Evolutionary conservation across 2,329 filamentous ascomycete species (phyloP).

Genomic region (Phaeomoniella chlamydospora): DNA sequence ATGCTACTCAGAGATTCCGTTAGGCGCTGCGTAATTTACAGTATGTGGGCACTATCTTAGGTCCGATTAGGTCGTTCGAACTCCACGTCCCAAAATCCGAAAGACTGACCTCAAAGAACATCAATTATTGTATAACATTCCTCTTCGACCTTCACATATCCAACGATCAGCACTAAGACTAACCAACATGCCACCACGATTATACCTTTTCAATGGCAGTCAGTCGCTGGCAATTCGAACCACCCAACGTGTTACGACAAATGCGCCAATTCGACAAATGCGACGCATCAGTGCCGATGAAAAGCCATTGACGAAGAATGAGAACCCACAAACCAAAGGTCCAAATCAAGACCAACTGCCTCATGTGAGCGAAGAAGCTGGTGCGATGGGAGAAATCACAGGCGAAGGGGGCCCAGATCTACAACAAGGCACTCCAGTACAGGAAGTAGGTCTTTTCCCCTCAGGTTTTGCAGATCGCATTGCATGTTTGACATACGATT

Average conservation of each 20-base stretch:
- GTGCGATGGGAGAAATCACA: slow-evolving; percentile 42
- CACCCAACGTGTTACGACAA: slow-evolving; percentile 12
- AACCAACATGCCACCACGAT: slow-evolving; percentile 41
- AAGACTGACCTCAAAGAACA: no score
- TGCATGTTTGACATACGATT: slow-evolving; percentile 5
- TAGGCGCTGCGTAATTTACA: no score
- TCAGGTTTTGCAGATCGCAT: no score
- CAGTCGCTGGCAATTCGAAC: slow-evolving; percentile 11
- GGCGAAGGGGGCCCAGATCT: slow-evolving; percentile 46
- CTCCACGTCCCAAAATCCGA: no score
- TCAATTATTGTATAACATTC: no score
- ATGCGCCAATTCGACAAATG: slow-evolving; percentile 7
- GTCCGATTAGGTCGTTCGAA: no score
- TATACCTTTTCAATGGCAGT: slow-evolving; percentile 31
- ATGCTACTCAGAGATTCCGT: no score
- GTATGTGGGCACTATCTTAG: no score
- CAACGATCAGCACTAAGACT: no score
- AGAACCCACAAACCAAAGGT: slow-evolving; percentile 15
- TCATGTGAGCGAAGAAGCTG: slow-evolving; percentile 52
- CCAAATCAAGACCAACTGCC: slow-evolving; percentile 39
- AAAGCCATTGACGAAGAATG: slow-evolving; percentile 12
- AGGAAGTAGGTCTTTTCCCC: slow-evolving; percentile 50
- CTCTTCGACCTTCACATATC: no score
- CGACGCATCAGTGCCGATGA: slow-evolving; percentile 10
- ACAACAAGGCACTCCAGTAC: slow-evolving; percentile 50